Percentiles rank a stretch among this genome's conserved stretches.
Conservation (phyloP, 208 protist genomes). For the Trichomonas tenax region DNA sequence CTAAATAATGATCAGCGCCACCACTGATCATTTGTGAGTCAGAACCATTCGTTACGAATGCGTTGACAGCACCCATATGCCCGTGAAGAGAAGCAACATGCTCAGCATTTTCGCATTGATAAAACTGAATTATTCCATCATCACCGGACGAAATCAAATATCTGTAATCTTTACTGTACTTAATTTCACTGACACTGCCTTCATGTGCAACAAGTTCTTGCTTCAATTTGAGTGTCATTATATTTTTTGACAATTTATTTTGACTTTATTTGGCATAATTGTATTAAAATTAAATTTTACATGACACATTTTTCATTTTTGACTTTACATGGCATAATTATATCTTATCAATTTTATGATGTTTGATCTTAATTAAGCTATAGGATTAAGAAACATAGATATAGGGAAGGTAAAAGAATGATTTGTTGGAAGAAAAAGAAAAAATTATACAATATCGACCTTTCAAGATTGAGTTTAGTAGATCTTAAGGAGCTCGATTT, state of each 20-base stretch:
- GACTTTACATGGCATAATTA: background rate
- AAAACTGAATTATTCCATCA: background rate
- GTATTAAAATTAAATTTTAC: background rate
- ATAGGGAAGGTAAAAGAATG: too few species aligned
- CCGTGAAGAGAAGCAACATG: background rate
- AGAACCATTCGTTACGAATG: background rate
- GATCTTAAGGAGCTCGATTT: slow-evolving; percentile 32
- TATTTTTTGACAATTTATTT: background rate
- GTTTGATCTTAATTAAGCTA: too few species aligned
- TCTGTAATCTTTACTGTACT: background rate
- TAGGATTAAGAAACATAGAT: too few species aligned
- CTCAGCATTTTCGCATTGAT: background rate
- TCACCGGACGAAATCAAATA: background rate
- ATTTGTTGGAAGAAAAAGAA: too few species aligned
- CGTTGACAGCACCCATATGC: background rate
- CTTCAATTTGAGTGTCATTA: background rate
- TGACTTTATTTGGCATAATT: background rate
- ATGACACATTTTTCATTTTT: background rate
- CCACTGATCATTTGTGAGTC: background rate
- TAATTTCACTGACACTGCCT: background rate
- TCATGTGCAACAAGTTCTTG: background rate
- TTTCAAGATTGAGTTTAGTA: background rate
- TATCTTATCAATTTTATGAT: background rate
- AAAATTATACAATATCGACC: too few species aligned
- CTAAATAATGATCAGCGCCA: background rate